Evolutionary conservation across 2,329 filamentous ascomycete genomes (phyloP).

Genomic region (Myriosclerotinia scirpicola): DNA sequence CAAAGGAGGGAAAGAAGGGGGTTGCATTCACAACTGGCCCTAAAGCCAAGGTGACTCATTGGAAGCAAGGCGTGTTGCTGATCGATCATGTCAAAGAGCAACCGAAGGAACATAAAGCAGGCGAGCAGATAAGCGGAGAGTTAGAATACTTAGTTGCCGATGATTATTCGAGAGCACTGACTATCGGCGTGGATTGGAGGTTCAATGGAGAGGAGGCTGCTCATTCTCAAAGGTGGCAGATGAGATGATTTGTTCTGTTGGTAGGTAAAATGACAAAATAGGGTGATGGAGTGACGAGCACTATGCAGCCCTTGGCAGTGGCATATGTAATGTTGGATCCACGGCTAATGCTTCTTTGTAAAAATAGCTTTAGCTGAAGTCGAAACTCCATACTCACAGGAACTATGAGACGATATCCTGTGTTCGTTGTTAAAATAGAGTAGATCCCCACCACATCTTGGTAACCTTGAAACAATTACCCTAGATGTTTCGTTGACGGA

Average conservation of each 20-base stretch:
- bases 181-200: slow-evolving; percentile 63
- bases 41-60: slow-evolving; percentile 75
- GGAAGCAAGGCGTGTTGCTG: slow-evolving; percentile 80
- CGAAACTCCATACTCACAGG: not conserved
- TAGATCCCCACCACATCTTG: not conserved
- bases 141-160: slow-evolving; percentile 69
- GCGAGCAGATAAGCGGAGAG: slow-evolving; percentile 61
- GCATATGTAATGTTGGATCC: not conserved
- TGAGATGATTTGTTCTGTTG: slow-evolving; percentile 33
- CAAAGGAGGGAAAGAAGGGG: slow-evolving; percentile 55
- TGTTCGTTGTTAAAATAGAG: slow-evolving; percentile 1
- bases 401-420: not conserved
- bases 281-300: not conserved
- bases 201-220: slow-evolving; percentile 34
- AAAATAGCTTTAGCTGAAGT: not conserved
- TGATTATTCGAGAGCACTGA: slow-evolving; percentile 67
- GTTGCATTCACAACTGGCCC: slow-evolving; percentile 91
- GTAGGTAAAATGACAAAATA: not conserved
- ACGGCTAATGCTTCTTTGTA: not conserved
- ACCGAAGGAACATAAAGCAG: slow-evolving; percentile 50
- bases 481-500: not conserved
- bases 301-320: not conserved
- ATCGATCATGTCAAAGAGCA: slow-evolving; percentile 55
- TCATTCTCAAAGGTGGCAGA: slow-evolving; percentile 39
- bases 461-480: not conserved